Evolutionary conservation across 441 rosid genomes (phyloP), one percentile per base, ranked within the genome.

Genomic region (Gossypium davidsonii): DNA sequence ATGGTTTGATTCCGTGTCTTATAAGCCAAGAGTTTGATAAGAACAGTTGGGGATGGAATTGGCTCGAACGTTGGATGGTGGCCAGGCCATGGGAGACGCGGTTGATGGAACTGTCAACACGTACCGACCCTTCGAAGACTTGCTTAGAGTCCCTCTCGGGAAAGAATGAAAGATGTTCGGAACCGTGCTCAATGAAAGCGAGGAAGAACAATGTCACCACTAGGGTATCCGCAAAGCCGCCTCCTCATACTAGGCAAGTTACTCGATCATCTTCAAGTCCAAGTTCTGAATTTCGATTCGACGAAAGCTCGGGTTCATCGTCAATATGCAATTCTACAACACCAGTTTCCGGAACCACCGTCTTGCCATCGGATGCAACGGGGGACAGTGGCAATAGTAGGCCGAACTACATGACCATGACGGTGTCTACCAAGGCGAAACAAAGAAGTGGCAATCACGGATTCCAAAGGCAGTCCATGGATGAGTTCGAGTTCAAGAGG

Each of bases 1-100:
- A 78, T 73, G 60, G 57, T 69, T 81, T 86, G 17, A 64, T 73
- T 14, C 78, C 84, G 5, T 58, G 82, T 53, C 79, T 81, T 23
- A 85, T 84, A 81, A 86, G 78, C 15, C 84, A 86, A 73, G 94
- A 87, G 76, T 85, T 92, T 72, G 93, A 90, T 73, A 91, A 83
- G 84, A 89, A 83, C 70, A 87, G 89, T 75, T 89, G 91, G 96
- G 97, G 97, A 73, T 94, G 98, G 99, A 91, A 94, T 77, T 94
- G 99, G 99, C 85, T 92, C 23, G 98, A 92, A 74, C 93, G 97
- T 31, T 94, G 99, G 99, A 94, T 94, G 99, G 98, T 97, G 1
- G 94, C 97, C 37, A 83, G 85, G 82, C 98, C 99, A 77, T 94
- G 98, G 99, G 98, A 91, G 81, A 84, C 93, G 7, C 81, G 97